Conservation (phyloP, 139 green algal genomes). For the Auxenochlorella pyrenoidosa region DNA sequence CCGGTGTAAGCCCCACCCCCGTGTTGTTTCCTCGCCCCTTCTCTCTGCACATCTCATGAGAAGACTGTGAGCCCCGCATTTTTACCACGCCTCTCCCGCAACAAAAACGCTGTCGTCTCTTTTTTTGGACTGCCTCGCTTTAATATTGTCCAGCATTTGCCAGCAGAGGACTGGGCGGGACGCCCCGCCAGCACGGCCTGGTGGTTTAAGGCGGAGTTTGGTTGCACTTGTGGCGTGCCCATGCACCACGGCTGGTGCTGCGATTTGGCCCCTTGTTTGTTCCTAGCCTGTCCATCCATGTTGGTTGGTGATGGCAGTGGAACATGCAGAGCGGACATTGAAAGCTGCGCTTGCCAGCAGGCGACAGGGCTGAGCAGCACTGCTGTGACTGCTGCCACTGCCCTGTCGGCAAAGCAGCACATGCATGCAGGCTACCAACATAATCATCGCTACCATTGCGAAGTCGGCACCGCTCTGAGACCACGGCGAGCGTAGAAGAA, state of each 20-base stretch:
- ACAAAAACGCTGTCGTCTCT: background rate
- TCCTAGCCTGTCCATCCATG: no score
- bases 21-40: background rate
- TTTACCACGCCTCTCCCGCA: background rate
- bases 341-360: background rate
- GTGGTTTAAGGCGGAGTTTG: no score
- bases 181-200: no score
- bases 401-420: background rate
- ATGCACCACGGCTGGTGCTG: no score
- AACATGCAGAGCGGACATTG: background rate
- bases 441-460: background rate
- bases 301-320: no score
- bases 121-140: constrained; percentile 3
- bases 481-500: background rate
- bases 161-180: no score
- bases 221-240: no score
- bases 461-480: no score
- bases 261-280: no score
- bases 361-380: constrained; percentile 42
- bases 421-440: background rate
- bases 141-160: background rate
- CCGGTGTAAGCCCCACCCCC: background rate
- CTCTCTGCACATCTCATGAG: constrained; percentile 5
- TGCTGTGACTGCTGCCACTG: background rate
- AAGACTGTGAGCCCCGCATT: background rate